Conservation (phyloP, 768 basidiomycete species). For the Tylopilus sp. region DNA sequence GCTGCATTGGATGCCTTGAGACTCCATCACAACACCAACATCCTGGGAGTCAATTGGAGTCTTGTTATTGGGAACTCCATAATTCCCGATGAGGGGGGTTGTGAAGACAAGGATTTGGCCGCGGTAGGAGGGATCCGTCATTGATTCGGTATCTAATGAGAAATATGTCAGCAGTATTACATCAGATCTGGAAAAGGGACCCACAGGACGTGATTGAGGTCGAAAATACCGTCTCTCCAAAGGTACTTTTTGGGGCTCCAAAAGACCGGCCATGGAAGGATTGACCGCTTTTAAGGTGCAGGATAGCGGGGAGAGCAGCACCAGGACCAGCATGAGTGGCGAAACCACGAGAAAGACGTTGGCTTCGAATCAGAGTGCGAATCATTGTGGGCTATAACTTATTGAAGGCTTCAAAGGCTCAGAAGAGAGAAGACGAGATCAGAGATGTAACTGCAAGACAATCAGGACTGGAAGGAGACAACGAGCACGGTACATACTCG, state of each 20-base stretch:
- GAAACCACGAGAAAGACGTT: slow-evolving; percentile 54
- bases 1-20: slow-evolving; percentile 83
- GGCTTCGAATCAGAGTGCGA: slow-evolving; percentile 49
- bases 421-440: slow-evolving; percentile 85
- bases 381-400: slow-evolving; percentile 48
- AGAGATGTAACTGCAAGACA: slow-evolving; percentile 68
- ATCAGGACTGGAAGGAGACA: slow-evolving; percentile 19
- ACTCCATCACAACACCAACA: slow-evolving; percentile 88
- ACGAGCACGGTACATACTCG: slow-evolving; percentile 54
- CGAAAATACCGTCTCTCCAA: slow-evolving; percentile 97
- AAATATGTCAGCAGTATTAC: slow-evolving; percentile 7
- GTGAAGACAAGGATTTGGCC: slow-evolving; percentile 99
- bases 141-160: slow-evolving; percentile 90
- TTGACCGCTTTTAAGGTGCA: slow-evolving; percentile 94
- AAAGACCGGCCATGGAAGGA: slow-evolving; percentile 88
- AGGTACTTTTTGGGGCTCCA: slow-evolving; percentile 82
- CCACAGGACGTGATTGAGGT: slow-evolving; percentile 99
- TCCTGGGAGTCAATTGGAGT: slow-evolving; percentile 69
- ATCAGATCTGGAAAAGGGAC: neutral
- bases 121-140: slow-evolving; percentile 99
- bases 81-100: slow-evolving; percentile 97
- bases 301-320: slow-evolving; percentile 62
- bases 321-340: slow-evolving; percentile 60
- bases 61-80: slow-evolving; percentile 86
- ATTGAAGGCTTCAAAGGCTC: slow-evolving; percentile 26